phyloP scores from a whole-genome alignment of 2,329 filamentous ascomycete species.

The Colletotrichum sp. region DNA sequence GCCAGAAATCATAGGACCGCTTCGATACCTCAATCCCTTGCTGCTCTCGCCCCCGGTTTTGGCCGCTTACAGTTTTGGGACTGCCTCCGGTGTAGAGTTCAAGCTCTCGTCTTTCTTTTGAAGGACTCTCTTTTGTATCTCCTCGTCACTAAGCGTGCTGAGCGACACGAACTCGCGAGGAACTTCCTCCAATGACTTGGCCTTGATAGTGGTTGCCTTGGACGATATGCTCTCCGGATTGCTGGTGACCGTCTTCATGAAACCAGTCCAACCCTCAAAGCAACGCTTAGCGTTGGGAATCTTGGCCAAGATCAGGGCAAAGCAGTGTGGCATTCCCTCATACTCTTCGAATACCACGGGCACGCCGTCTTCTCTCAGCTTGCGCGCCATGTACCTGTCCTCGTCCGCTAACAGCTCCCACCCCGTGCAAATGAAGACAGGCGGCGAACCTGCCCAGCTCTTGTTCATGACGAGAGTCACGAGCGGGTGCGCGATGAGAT shows the following conservation, averaged over 20 bases:
- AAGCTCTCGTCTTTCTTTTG: conserved; percentile 25
- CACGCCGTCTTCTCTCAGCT: conserved; percentile 62
- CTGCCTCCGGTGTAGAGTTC: conserved; percentile 23
- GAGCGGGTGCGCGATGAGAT: conserved; percentile 68
- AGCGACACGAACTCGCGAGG: conserved; percentile 48
- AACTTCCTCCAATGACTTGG: conserved; percentile 56
- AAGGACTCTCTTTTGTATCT: conserved; percentile 45
- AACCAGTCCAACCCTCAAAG: conserved; percentile 60
- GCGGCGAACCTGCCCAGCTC: conserved; percentile 68
- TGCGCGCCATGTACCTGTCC: conserved; percentile 62
- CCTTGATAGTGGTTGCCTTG: conserved; percentile 50
- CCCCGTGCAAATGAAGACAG: conserved; percentile 72
- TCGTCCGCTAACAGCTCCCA: conserved; percentile 78
- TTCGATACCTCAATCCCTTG: background rate
- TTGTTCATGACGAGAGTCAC: conserved; percentile 64
- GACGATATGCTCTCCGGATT: conserved; percentile 37
- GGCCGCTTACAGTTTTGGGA: conserved; percentile 34
- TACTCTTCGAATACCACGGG: conserved; percentile 73
- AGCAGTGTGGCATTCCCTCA: conserved; percentile 83
- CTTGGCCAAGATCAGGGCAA: conserved; percentile 61
- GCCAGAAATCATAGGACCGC: background rate
- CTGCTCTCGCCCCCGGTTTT: background rate
- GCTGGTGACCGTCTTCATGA: conserved; percentile 51
- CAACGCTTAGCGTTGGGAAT: conserved; percentile 54
- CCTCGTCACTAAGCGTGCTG: conserved; percentile 46